These are phyloP conservation scores for Leishmania turanica DNA, from an alignment of 208 protist genomes.

Conservation along the genomic window DNA sequence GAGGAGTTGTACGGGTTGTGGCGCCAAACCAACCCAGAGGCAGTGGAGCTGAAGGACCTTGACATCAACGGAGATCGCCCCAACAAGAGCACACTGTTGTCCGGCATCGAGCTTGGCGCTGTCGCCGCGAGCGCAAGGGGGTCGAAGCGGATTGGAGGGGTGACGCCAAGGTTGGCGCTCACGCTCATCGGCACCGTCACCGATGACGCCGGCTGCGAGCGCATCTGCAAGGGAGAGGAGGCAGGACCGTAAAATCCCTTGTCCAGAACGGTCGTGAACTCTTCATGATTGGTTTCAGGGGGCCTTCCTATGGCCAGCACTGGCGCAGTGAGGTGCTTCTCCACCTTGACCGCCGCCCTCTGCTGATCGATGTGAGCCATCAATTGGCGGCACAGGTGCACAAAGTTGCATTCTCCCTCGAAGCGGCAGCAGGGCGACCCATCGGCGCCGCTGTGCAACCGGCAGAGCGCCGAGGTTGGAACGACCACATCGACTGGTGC, in stretches of 20 bases:
- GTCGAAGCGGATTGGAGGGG: constrained; percentile 47
- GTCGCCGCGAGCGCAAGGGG: constrained; percentile 41
- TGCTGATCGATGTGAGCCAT: constrained; percentile 18
- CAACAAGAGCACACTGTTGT: constrained; percentile 22
- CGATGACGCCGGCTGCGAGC: constrained; percentile 21
- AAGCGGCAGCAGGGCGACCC: constrained; percentile 78
- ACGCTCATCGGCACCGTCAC: constrained; percentile 43
- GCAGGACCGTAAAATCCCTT: not conserved
- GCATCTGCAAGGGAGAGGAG: constrained; percentile 11
- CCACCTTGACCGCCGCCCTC: constrained; percentile 10
- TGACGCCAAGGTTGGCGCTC: constrained; percentile 34
- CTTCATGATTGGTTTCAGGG: constrained; percentile 14
- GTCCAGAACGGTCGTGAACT: constrained; percentile 16
- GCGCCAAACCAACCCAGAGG: constrained; percentile 68
- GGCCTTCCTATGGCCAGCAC: constrained; percentile 1
- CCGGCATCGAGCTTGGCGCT: constrained; percentile 31
- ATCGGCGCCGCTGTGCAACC: constrained; percentile 52
- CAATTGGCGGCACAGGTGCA: constrained; percentile 77
- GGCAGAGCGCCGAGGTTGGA: constrained; percentile 65
- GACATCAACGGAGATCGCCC: constrained; percentile 49
- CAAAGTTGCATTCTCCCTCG: constrained; percentile 80
- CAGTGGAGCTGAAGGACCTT: constrained; percentile 70
- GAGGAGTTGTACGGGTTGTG: constrained; percentile 82
- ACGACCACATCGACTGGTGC: constrained; percentile 44
- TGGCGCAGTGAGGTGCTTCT: constrained; percentile 5